Conservation (phyloP, 768 basidiomycete species). For the Psilocybe azurescens region DNA sequence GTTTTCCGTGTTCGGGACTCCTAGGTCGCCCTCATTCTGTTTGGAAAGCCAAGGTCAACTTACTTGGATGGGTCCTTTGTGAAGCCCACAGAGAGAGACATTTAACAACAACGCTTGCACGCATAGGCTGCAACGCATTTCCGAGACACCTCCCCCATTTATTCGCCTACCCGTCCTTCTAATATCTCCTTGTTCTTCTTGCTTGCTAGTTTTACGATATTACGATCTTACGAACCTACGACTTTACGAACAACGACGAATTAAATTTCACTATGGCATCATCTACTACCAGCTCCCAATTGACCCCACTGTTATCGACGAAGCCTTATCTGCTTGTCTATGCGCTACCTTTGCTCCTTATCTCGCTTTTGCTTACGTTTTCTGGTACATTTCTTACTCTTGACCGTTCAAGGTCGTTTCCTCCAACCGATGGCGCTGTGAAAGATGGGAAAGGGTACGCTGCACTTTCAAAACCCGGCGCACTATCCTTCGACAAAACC, state of each 20-base stretch:
- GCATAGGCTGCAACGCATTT: constrained; percentile 25
- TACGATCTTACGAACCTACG: constrained; percentile 18
- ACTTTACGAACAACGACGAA: constrained; percentile 18
- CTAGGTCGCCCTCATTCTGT: constrained; percentile 8
- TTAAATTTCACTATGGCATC: constrained; percentile 15
- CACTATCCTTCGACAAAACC: constrained; percentile 33
- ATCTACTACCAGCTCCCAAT: constrained; percentile 25
- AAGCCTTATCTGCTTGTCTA: constrained; percentile 60
- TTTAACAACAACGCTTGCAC: constrained; percentile 23
- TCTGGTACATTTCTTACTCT: constrained; percentile 76
- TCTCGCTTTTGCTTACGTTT: constrained; percentile 63
- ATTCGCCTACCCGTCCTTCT: constrained; percentile 10
- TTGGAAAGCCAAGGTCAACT: constrained; percentile 9
- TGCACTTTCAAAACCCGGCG: constrained; percentile 36
- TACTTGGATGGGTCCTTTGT: constrained; percentile 23
- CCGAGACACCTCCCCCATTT: constrained; percentile 16
- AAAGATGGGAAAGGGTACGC: constrained; percentile 25
- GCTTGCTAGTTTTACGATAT: constrained; percentile 10
- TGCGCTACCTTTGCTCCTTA: constrained; percentile 60
- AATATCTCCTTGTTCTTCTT: constrained; percentile 15
- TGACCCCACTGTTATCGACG: constrained; percentile 50
- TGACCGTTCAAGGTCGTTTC: constrained; percentile 70
- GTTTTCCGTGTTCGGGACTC: constrained; percentile 7
- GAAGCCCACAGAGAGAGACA: constrained; percentile 20
- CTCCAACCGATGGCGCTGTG: constrained; percentile 35